Base-by-base conservation (phyloP, 2,329 filamentous ascomycete genomes). In the Colletotrichum sp. region DNA sequence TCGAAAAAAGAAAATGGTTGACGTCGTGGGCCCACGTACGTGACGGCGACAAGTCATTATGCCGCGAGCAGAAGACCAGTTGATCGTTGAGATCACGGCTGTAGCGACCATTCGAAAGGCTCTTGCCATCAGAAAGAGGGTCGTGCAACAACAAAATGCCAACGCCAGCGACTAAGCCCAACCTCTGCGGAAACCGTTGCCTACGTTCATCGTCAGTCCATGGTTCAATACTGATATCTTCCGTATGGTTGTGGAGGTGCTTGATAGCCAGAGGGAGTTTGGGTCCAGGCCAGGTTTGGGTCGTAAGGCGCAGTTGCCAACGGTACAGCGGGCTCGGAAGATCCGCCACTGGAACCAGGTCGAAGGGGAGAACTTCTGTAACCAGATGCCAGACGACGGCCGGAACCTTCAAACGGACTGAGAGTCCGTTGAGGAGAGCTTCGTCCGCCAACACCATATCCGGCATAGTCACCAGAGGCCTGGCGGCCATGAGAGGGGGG, bases 341-440 rank as follows among this genome's bases (percentile, higher is more conserved):
- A 67, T 28, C 84, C 84, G 34, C 85, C 85, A 32, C 84, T 86
- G 8, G 86, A 87, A 7, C 88, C 89, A 5, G 89, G 87, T 15
- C 90, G 86, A 69, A 90, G 83, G 6, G 89, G 88, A 2, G 88
- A 90, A 80, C 88, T 90, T 72, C 89, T 86, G 81, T 91, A 91
- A 3, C 85, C 85, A 8, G 84, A 84, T 34, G 84, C 80, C 34
- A 88, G 79, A 28, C 86, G 85, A 36, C 82, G 82, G 28, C 79
- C 80, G 79, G 18, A n/a, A 18, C 82, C 82, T 21, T 85, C 86
- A 72, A 88, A 91, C 0, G 90, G 89, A 78, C 89, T 90, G 13
- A 85, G 79, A 4, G 88, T 87, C 49, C 89, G 84, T 44, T 71
- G 75, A 15, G 75, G 76, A 6, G 78, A 77, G 13, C 76, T 65